Evolutionary conservation across 495 filamentous ascomycete genomes (phyloP).

Genomic region (Tuber melanosporum): DNA sequence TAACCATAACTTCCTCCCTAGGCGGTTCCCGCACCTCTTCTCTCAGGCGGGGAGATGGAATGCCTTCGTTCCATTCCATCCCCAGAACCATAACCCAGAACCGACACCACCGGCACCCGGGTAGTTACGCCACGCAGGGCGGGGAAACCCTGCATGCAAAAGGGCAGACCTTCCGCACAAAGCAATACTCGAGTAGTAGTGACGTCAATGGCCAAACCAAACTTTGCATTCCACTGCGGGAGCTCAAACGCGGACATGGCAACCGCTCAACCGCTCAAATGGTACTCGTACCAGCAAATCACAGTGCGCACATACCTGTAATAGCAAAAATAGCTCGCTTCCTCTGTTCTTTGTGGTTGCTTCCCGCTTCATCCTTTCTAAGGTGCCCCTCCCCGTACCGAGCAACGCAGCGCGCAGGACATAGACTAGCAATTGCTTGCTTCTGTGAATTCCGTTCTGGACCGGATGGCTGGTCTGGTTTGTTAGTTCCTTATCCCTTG

Average conservation of each 20-base stretch:
- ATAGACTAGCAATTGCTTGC: background rate
- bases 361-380: background rate
- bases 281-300: background rate
- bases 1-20: background rate
- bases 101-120: background rate
- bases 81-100: background rate
- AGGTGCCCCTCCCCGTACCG: background rate
- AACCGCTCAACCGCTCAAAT: background rate
- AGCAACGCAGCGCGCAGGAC: background rate
- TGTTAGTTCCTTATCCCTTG: background rate
- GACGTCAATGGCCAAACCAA: constrained; percentile 1
- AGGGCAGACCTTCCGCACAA: background rate
- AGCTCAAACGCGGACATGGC: background rate
- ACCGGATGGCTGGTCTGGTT: background rate
- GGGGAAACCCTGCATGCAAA: constrained; percentile 1
- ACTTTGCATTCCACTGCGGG: background rate
- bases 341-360: background rate
- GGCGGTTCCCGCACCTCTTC: background rate
- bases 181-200: background rate
- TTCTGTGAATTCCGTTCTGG: background rate
- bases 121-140: background rate
- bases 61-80: background rate
- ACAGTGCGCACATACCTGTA: background rate
- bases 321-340: background rate
- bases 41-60: no score